Evolutionary conservation across 768 basidiomycete species (phyloP), one percentile per base, ranked within the genome.

Genomic region (Phlegmacium glaucopus): DNA sequence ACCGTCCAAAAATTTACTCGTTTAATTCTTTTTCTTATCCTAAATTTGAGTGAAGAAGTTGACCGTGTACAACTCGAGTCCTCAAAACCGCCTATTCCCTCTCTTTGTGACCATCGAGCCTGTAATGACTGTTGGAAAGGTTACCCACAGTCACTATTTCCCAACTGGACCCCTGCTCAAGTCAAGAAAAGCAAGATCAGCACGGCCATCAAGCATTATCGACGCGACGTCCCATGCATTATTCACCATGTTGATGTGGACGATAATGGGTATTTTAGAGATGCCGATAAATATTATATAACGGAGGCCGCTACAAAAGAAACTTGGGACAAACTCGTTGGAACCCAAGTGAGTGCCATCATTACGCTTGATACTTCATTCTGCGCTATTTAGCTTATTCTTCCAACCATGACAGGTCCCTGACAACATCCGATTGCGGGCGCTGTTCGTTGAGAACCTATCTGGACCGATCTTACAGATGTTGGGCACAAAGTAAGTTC

Each of bases 391-490:
- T 44, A 16, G 30, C 39, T 25, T 35, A 42, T 35, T n/a, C 48
- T 18, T 30, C 38, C 2, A 22, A 22, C 22, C 9, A 6, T 18
- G 8, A 42, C 27, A 72, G 67, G 60, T 70, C 41, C 70, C 72
- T 0, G 12, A 54, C 2, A 61, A 68, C 28, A 53, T 72, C 28
- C 70, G 80, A 12, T 70, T 80, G 12, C 70, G 78, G n/a, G 75
- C 73, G 0, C 43, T 82, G 9, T 83, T 83, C 51, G 66, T 83
- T 2, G 71, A 80, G 37, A 70, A 76, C 50, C 60, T 83, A 58
- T 74, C 75, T 1, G 73, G 75, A 4, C 72, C 76, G 8, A 71
- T 81, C 12, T 52, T 83, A 26, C 76, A 80, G 60, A 84, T 84
- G 79, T 65, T 85, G 3, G 83, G 83, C 11, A 68, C 75, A 29